Evolutionary conservation across 2,329 filamentous ascomycete species (phyloP), one percentile per base, ranked within the genome.

Genomic region (Colletotrichum tamarilloi): DNA sequence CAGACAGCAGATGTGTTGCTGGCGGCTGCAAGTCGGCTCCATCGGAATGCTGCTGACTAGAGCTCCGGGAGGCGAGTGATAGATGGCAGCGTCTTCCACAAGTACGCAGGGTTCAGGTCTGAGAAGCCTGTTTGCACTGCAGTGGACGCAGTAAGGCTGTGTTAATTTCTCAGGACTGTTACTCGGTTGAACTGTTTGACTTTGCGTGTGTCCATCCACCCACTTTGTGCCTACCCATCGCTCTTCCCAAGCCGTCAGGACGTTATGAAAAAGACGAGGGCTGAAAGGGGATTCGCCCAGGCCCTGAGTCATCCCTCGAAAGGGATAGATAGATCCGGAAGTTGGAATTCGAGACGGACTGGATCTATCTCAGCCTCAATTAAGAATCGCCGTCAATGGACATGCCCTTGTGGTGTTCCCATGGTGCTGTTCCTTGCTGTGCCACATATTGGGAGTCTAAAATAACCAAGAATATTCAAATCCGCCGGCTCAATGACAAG

Each of bases 381-480:
- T 22, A 26, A 62, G 28, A 60, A 73, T 65, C 14, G 38, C 38
- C 38, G 60, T 60, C 46, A 60, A 65, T 30, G 22, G 58, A 6
- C 22, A 57, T 65, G 63, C 28, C 26, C 42, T 28, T 66, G 70
- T 8, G 49, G 67, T 56, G 64, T 16, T 57, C 9, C 67, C 60
- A 70, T 62, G n/a, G 60, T 52, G 53, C 24, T 73, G 38, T 70
- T 65, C 55, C 67, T 62, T 53, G 53, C 60, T 57, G 56, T 65
- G 67, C 60, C 70, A 57, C 67, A 70, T 70, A 70, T 57, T 65
- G 60, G 6, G 67, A 70, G 38, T 42, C 38, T 42, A 70, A 52
- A 32, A 32, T 24, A 9, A 59, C 60, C 32, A 52, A 60, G 22
- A 62, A 56, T 49, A 35, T 24, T 46, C 56, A 68, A 55, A 60